Evolutionary conservation across 2,329 filamentous ascomycete genomes (phyloP).

Genomic region (Pyrenophora graminea): DNA sequence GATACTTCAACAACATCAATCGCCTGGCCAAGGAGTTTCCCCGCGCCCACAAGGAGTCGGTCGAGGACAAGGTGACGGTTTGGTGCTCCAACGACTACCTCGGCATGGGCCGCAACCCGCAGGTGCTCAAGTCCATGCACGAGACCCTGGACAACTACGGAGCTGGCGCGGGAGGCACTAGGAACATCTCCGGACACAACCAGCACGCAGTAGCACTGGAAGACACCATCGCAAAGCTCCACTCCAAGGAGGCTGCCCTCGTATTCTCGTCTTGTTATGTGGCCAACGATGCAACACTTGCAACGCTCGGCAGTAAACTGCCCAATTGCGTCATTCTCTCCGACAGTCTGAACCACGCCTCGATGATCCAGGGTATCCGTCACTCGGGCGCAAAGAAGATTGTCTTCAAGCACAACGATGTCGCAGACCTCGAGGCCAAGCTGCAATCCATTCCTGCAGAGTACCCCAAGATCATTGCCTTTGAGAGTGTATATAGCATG

Average conservation of each 20-base stretch:
- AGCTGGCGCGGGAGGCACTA: conserved; percentile 89
- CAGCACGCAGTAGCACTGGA: conserved; percentile 88
- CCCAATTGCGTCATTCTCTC: conserved; percentile 97
- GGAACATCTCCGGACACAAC: conserved; percentile 98
- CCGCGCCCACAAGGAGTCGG: conserved; percentile 83
- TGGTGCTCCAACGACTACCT: conserved; percentile 99
- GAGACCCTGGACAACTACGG: conserved; percentile 93
- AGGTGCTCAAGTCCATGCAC: conserved; percentile 90
- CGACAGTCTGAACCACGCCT: conserved; percentile 95
- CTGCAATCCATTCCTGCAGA: conserved; percentile 82
- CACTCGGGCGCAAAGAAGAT: conserved; percentile 97
- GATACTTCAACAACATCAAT: conserved; percentile 99
- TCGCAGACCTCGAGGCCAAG: conserved; percentile 91
- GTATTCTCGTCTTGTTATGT: conserved; percentile 99
- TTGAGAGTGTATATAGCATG: conserved; percentile 99
- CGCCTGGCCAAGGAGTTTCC: conserved; percentile 95
- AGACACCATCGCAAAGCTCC: conserved; percentile 78
- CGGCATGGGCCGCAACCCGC: conserved; percentile 90
- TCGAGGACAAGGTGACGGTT: conserved; percentile 87
- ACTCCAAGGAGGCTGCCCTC: conserved; percentile 87
- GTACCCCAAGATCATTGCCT: conserved; percentile 96
- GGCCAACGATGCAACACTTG: conserved; percentile 94
- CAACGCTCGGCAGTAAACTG: conserved; percentile 94
- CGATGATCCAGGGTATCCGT: conserved; percentile 98
- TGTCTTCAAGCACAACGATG: conserved; percentile 98